Evolutionary conservation across 2,329 filamentous ascomycete genomes (phyloP), one percentile per base, ranked within the genome.

Genomic region (Xylaria sp.): DNA sequence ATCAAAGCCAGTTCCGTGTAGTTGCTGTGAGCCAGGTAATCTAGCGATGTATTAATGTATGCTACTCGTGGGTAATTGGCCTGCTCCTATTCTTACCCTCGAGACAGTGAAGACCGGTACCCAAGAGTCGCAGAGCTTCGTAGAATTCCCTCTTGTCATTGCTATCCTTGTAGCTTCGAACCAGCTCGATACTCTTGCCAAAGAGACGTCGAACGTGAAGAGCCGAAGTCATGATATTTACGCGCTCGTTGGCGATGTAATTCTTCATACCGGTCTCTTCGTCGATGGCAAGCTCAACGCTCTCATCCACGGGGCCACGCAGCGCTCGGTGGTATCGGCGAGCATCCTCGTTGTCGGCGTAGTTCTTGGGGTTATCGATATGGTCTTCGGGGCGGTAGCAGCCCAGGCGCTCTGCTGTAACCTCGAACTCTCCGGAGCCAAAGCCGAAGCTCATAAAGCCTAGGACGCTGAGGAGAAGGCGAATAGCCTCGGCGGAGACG

Each of bases 1-100:
- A 95, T 93, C 50, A 97, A 83, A 61, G 91, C 92, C 61, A 97
- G 86, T 76, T 97, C 94, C 14, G 84, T 88, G 78, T 96, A 97
- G 82, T 97, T 97, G 75, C 92, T 96, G 79, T 97, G 94, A 15
- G 94, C 94, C 57, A 93, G 89, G 79, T 89, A 98, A 75, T 97
- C 94, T 86, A 37, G 38, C 46, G 19, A 5, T 53, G 5, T 23
- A 47, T 67, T 37, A 67, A 45, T n/a, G 21, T 45, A 40, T 17
- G 12, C 6, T 19, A 14, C 5, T 5, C 50, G 23, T 31, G 28
- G 8, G 23, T 19, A 40, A 19, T 43, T 8, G 23, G 33, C 7
- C 19, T 15, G 37, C 23, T 8, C 15, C 11, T 19, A 35, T 15
- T 52, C 66, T 64, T 73, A 87, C 86, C 87, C 79, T 96, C 94